Conservation (phyloP, 2,329 filamentous ascomycete species). For the Macrophomina pseudophaseolina region DNA sequence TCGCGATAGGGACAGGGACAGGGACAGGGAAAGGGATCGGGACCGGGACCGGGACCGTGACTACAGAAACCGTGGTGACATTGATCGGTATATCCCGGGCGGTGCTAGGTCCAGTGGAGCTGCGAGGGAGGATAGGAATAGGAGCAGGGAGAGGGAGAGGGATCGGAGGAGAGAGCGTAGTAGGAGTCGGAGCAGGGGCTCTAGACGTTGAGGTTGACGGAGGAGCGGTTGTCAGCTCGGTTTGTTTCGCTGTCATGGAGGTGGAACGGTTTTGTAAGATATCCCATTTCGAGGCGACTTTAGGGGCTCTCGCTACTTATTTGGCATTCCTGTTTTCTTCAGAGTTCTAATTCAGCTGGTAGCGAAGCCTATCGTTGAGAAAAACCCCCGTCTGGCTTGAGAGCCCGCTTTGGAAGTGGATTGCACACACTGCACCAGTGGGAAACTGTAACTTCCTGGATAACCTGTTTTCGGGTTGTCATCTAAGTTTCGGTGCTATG, state of each 20-base stretch:
- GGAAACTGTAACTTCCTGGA: no score
- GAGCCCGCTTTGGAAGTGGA: no score
- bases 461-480: no score
- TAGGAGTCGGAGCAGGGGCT: slow-evolving; percentile 23
- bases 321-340: no score
- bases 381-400: no score
- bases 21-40: slow-evolving; percentile 38
- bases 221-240: neutral
- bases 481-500: no score
- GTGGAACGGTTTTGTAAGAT: neutral
- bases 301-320: no score
- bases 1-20: slow-evolving; percentile 37
- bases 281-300: neutral
- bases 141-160: slow-evolving; percentile 32
- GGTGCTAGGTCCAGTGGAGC: slow-evolving; percentile 29
- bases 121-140: slow-evolving; percentile 24
- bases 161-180: slow-evolving; percentile 27
- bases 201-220: slow-evolving; percentile 2
- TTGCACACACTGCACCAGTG: no score
- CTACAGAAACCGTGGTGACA: slow-evolving; percentile 39
- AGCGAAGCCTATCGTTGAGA: no score
- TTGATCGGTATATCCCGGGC: slow-evolving; percentile 48
- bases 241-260: neutral
- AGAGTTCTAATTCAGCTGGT: no score
- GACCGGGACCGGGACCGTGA: slow-evolving; percentile 37